Evolutionary conservation across 1,284 basidiomycete genomes (phyloP), one percentile per base, ranked within the genome.

Genomic region (Coniophora puteana): DNA sequence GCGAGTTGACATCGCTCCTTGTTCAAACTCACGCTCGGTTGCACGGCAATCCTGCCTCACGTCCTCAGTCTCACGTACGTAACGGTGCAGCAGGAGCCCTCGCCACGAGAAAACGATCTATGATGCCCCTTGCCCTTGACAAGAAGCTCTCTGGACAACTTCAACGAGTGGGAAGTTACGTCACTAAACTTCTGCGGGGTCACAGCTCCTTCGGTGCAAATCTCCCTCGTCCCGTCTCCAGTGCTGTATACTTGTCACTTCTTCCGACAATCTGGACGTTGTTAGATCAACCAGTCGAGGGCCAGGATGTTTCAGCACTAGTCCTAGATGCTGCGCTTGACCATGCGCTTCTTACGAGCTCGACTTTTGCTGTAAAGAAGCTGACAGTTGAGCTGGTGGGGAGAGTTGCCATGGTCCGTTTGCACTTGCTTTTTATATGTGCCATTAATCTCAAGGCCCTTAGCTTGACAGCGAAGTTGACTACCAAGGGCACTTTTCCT

Each of bases 201-300:
- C 71, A 75, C 53, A 69, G 74, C 29, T 59, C 69, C 36, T 60
- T 62, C 18, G 50, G 55, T 30, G 58, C 52, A 44, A 65, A 68
- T 53, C 52, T 73, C 52, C 54, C 64, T 61, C 57, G 67, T 54
- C 46, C 76, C 0, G 65, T 93, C 36, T 72, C 76, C 10, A 63
- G 79, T 1, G 55, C 71, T n/a, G 71, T 80, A 11, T 95, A 93
- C 63, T 54, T 63, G 3, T 72, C 82, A 2, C 69, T 94, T 22
- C 67, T 93, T 16, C 90, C 92, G 2, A 87, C 90, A 2, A 72
- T 95, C 32, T 95, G 91, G 89, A 76, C 83, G 20, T 66, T 96
- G 33, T 58, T 93, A 38, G 82, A 76, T 36, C 53, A 72, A 66
- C 35, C 41, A 48, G 24, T 40, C 49, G 35, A 33, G 49, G 40